Base-by-base conservation (phyloP, 805 yeast genomes). In the Suhomyces prunicola region DNA sequence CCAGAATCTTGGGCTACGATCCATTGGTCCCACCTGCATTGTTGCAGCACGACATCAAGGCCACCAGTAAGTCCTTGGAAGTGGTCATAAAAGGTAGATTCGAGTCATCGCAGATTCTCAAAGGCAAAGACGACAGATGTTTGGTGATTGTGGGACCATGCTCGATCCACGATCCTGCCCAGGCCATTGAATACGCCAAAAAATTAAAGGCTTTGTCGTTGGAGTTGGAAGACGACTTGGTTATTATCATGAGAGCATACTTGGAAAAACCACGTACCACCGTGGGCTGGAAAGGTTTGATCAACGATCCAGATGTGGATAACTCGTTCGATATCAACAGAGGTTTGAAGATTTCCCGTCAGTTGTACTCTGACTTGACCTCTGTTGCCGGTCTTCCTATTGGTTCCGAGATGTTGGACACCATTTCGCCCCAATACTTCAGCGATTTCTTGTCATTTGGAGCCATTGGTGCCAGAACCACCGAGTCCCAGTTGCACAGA, bases 401-500 rank as follows among this genome's bases (percentile, higher is more conserved):
- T 65, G 99, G 96, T 50, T 87, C 94, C 44, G 99, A 93, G 76
- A 94, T 93, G 99, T 84, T 93, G 72, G 99, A 93, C 72, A 94
- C 98, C 56, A 93, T 93, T 58, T 89, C 97, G 33, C 99, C 99
- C 17, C 99, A 93, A 80, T 93, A 82, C 81, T 81, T 93, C 60
- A 86, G 93, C 24, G 99, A 94, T 71, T 80, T 92, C 62, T 80
- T 93, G 60, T 87, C 96, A 33, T 85, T 93, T 61, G 99, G 99
- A 66, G 99, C 99, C 55, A 92, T 93, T 73, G 99, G 99, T 68
- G 99, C 99, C 53, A 87, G 99, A 79, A 93, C 99, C 54, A 93
- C 99, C 47, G 99, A 93, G 77, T 93, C 97, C 44, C 99, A 93
- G 74, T 83, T 93, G 56, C 99, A 93, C 78, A 87, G 99, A 75